Evolutionary conservation across 1,139 yeast species (phyloP).

Genomic region (Tardiomyces blankii): DNA sequence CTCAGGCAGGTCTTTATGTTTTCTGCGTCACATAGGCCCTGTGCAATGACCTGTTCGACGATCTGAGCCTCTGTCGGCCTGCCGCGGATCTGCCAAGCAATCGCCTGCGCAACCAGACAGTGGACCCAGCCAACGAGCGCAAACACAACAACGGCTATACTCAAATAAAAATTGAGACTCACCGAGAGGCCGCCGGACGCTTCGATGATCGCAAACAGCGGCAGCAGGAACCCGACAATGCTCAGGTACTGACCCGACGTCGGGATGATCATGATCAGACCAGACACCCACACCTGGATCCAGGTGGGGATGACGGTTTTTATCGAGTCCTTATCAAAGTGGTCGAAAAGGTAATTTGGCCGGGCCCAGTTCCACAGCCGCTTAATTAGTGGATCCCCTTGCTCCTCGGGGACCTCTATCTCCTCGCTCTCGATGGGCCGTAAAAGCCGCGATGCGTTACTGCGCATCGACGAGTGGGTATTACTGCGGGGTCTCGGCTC

Average conservation of each 20-base stretch:
- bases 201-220: conserved; percentile 17
- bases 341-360: conserved; percentile 19
- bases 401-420: no score
- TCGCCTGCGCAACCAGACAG: conserved; percentile 16
- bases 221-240: conserved; percentile 16
- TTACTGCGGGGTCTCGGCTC: no score
- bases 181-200: conserved; percentile 20
- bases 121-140: conserved; percentile 13
- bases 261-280: conserved; percentile 12
- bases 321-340: conserved; percentile 17
- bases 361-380: conserved; percentile 8
- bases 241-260: conserved; percentile 17
- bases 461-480: no score
- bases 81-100: conserved; percentile 18
- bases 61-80: conserved; percentile 10
- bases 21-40: conserved; percentile 15
- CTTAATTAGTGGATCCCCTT: neutral
- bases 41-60: conserved; percentile 7
- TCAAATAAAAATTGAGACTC: conserved; percentile 10
- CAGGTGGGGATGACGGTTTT: conserved; percentile 18
- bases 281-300: conserved; percentile 16
- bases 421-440: no score
- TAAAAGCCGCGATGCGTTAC: no score
- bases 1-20: conserved; percentile 11
- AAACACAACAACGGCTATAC: conserved; percentile 10